Percentiles rank a stretch among this genome's conserved stretches.
Evolutionary conservation across 768 basidiomycete species (phyloP).

Genomic region (Rhodotorula taiwanensis): DNA sequence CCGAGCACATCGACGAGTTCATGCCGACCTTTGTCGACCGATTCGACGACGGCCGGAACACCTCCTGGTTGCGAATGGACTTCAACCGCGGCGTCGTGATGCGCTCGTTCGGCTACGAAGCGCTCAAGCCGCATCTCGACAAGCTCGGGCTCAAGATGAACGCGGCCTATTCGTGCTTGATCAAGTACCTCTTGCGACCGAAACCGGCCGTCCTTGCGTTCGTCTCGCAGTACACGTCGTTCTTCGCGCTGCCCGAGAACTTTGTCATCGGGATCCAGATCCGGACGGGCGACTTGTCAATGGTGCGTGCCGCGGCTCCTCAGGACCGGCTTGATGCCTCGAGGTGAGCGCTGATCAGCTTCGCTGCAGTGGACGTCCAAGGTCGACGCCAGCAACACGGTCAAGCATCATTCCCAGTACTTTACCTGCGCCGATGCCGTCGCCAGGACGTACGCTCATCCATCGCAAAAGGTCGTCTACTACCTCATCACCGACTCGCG

Average conservation of each 20-base stretch:
- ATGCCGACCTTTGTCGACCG: conserved; percentile 13
- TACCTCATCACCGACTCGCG: conserved; percentile 24
- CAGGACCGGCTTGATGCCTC: neutral
- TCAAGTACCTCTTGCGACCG: conserved; percentile 29
- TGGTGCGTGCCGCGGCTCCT: conserved; percentile 6
- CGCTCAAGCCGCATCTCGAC: conserved; percentile 2
- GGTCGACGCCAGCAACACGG: conserved; percentile 12
- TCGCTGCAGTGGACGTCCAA: neutral
- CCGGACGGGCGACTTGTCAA: conserved; percentile 22
- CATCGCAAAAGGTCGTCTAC: conserved; percentile 19
- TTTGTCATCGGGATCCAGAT: conserved; percentile 28
- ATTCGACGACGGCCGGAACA: neutral
- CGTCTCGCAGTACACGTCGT: conserved; percentile 23
- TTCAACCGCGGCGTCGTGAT: conserved; percentile 32
- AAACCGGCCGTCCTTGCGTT: conserved; percentile 25
- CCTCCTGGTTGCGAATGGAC: conserved; percentile 4
- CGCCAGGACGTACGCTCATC: conserved; percentile 11
- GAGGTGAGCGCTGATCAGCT: too few relatives aligned
- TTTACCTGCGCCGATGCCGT: conserved; percentile 25
- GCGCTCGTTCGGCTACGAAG: conserved; percentile 15
- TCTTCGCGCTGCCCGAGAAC: conserved; percentile 24
- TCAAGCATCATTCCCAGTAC: conserved; percentile 11
- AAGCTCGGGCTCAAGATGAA: conserved; percentile 6
- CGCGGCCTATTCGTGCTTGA: conserved; percentile 26
- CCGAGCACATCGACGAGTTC: conserved; percentile 17